Evolutionary conservation across 345 rosid species (phyloP).

Genomic region (Aquilaria sinensis): DNA sequence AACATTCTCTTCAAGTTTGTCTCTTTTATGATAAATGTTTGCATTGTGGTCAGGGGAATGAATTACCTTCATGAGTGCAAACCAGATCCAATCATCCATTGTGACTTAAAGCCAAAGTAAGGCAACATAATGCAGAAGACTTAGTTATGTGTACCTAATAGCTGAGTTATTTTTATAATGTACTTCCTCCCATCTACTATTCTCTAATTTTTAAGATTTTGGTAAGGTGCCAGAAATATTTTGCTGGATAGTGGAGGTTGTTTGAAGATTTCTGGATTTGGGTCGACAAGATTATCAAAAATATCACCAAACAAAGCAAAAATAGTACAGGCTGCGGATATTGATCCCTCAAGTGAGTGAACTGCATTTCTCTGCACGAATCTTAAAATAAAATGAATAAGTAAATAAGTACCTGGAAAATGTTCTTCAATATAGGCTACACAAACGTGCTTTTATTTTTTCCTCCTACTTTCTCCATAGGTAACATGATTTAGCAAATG

Average conservation of each 20-base stretch:
- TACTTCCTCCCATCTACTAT: constrained; percentile 21
- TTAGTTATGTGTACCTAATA: constrained; percentile 9
- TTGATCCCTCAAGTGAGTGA: constrained; percentile 60
- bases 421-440: no score
- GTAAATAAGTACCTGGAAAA: no score
- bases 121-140: constrained; percentile 54
- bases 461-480: no score
- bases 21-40: neutral
- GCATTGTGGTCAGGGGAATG: constrained; percentile 63
- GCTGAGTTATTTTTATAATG: constrained; percentile 11
- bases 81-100: constrained; percentile 86
- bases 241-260: constrained; percentile 92
- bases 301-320: constrained; percentile 54
- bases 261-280: constrained; percentile 85
- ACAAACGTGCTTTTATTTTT: no score
- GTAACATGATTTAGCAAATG: no score
- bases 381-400: no score
- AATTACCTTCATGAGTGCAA: constrained; percentile 71
- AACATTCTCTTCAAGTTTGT: no score
- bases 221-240: constrained; percentile 99
- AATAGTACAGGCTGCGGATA: constrained; percentile 31
- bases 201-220: constrained; percentile 76
- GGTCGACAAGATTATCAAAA: constrained; percentile 53
- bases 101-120: constrained; percentile 92
- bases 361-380: no score